Conservation (phyloP, 2,329 filamentous ascomycete genomes). For the Xylaria multiplex region DNA sequence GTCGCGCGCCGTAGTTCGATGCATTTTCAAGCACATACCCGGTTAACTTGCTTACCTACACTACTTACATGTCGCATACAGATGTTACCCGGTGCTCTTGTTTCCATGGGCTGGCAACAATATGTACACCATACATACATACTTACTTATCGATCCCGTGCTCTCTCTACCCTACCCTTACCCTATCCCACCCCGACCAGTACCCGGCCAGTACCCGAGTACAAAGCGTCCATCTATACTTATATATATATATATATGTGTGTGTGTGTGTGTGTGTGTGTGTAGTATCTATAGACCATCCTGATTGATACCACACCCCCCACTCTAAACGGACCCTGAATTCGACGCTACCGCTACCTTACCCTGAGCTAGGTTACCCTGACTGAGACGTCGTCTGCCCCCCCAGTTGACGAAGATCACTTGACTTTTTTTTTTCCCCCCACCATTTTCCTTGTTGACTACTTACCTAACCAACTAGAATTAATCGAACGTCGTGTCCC, state of each 20-base stretch:
- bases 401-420: background rate
- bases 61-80: no score
- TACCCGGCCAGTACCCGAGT: background rate
- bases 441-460: background rate
- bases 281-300: background rate
- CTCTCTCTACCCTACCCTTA: background rate
- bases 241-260: no score
- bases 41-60: no score
- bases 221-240: background rate
- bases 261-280: background rate
- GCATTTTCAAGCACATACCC: background rate
- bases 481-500: no score
- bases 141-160: background rate
- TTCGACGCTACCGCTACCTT: background rate
- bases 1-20: background rate
- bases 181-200: conserved; percentile 3
- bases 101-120: no score
- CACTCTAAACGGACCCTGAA: background rate
- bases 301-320: background rate
- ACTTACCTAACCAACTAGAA: background rate
- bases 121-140: background rate
- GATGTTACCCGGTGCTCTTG: no score
- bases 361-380: no score
- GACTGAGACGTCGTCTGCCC: no score
- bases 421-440: background rate